Evolutionary conservation across 179 eudicot genomes (phyloP).

Genomic region (Drosera spatulata): DNA sequence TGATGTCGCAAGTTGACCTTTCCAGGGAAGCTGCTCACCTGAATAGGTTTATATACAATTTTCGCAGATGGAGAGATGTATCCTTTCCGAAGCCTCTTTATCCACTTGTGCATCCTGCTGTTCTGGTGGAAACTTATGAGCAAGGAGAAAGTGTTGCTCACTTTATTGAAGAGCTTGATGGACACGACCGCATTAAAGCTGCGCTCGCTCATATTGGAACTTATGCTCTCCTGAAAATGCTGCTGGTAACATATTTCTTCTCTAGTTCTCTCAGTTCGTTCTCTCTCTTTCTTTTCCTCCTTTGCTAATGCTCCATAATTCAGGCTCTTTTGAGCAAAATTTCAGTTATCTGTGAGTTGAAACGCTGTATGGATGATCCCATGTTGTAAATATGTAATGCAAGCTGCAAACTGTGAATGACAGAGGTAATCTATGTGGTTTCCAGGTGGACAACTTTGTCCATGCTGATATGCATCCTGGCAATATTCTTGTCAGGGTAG

Average conservation of each 20-base stretch:
- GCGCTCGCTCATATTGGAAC: conserved; percentile 94
- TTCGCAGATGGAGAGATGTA: conserved; percentile 89
- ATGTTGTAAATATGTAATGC: background rate
- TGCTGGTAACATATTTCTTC: conserved; percentile 44
- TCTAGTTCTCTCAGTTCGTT: background rate
- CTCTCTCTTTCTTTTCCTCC: background rate
- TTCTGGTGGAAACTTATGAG: conserved; percentile 91
- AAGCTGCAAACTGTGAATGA: background rate
- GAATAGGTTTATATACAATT: conserved; percentile 89
- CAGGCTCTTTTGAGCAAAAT: too few species aligned
- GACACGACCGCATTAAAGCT: conserved; percentile 61
- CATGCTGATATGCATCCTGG: conserved; percentile 99
- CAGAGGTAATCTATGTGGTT: background rate
- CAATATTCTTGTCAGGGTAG: conserved; percentile 78
- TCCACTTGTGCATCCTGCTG: conserved; percentile 20
- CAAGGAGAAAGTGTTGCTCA: conserved; percentile 88
- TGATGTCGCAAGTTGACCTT: conserved; percentile 99
- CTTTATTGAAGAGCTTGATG: conserved; percentile 77
- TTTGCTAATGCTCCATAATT: too few species aligned
- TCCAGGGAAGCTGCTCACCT: conserved; percentile 96
- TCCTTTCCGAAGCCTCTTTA: conserved; percentile 18
- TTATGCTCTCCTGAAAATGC: conserved; percentile 97
- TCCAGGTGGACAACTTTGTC: conserved; percentile 94
- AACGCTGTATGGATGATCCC: too few species aligned
- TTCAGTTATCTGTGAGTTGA: too few species aligned